Evolutionary conservation across 306 rosid species (phyloP), one percentile per base, ranked within the genome.

Genomic region (Quercus cerris): DNA sequence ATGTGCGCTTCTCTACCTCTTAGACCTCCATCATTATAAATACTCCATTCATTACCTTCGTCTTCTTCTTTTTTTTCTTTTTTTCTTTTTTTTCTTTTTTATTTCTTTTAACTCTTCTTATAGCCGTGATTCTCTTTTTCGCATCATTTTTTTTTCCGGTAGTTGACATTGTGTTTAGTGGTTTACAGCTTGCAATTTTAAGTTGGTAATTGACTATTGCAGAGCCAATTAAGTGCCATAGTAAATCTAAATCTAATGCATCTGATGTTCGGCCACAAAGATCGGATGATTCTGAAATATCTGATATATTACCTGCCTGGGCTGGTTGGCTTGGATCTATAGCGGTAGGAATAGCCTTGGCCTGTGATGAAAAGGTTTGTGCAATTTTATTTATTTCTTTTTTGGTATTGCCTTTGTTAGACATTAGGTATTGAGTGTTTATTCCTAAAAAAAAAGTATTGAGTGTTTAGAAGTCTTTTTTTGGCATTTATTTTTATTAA

Each of bases 281-380:
- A 23, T 55, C 30, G 12, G 78, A 82, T 49, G 80, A 70, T 74
- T 28, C n/a, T 9, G 68, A 75, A 59, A 56, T 49, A 4, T 41
- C 10, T 78, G 67, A 76, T 9, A 8, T 81, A 62, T 81, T 83
- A 77, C 91, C 97, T 2, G 85, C 85, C 19, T 75, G 92, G 70
- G 93, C 85, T 27, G 85, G 86, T 80, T 63, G 85, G 56, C 63
- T 92, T 74, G 98, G 97, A 77, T 44, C 77, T 58, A 90, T 88
- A 58, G 75, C 80, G 77, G 70, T 77, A 61, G 85, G 86, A 71
- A 75, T 71, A 44, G 88, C 88, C 0, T 80, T 84, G 59, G 91
- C 93, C 0, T 93, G 86, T 33, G 89, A 80, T 17, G 84, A 68
- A 1, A 88, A 80, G 89, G 98, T 88, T 22, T 41, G 56, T 82